Evolutionary conservation across 371 early-diverging fungal species (phyloP).

Genomic region (Ordospora pajunii): DNA sequence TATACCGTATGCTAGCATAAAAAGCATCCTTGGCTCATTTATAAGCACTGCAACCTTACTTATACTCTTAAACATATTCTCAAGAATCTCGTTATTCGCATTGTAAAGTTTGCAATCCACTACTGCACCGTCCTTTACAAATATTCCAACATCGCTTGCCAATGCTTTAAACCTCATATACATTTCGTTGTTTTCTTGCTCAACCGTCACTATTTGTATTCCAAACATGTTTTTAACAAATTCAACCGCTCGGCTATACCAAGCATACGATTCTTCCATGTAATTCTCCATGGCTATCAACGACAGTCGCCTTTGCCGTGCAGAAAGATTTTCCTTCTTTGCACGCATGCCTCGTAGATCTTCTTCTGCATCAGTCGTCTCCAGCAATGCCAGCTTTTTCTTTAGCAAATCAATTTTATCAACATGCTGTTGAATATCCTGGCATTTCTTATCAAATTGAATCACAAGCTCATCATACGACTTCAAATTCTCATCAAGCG

Average conservation of each 20-base stretch:
- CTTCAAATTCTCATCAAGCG: slow-evolving; percentile 12
- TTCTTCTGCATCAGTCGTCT: slow-evolving; percentile 5
- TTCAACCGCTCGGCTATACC: slow-evolving; percentile 29
- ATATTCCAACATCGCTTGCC: background rate
- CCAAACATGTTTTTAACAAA: slow-evolving; percentile 47
- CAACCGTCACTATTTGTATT: background rate
- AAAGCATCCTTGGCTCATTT: slow-evolving; percentile 10
- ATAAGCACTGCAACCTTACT: background rate
- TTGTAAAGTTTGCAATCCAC: background rate
- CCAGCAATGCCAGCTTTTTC: background rate
- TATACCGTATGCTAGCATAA: background rate
- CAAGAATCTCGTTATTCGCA: background rate
- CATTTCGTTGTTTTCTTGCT: background rate
- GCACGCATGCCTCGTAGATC: slow-evolving; percentile 18
- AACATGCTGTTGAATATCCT: background rate
- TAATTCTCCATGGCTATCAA: slow-evolving; percentile 38
- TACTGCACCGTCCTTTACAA: background rate
- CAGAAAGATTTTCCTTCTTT: slow-evolving; percentile 15
- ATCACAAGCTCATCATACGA: slow-evolving; percentile 8
- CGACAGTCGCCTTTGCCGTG: slow-evolving; percentile 39
- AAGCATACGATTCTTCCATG: slow-evolving; percentile 49
- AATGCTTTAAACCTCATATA: background rate
- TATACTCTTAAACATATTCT: background rate
- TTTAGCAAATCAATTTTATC: slow-evolving; percentile 1
- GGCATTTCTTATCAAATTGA: slow-evolving; percentile 29